These are phyloP conservation scores for Metschnikowia arizonensis DNA, from an alignment of 805 yeast species.

Conservation along the genomic window DNA sequence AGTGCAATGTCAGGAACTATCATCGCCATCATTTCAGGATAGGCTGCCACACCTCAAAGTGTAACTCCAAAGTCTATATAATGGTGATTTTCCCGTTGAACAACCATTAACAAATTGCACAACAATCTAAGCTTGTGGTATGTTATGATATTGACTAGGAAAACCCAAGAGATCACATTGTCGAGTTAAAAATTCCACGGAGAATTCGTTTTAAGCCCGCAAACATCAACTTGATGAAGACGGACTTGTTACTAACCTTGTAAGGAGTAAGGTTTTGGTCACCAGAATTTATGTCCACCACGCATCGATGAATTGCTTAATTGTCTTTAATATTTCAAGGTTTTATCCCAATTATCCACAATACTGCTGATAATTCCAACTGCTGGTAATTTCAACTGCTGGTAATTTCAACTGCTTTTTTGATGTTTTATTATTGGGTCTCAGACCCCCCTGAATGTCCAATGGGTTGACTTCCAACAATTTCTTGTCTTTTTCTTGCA, in stretches of 20 bases:
- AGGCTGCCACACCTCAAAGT: no score
- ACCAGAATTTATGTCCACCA: slow-evolving; percentile 61
- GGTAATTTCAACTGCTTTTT: no score
- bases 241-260: slow-evolving; percentile 71
- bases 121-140: no score
- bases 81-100: no score
- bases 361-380: slow-evolving; percentile 55
- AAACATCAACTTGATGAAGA: slow-evolving; percentile 71
- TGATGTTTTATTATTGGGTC: slow-evolving; percentile 18
- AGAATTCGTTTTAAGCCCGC: slow-evolving; percentile 67
- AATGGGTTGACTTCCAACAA: slow-evolving; percentile 69
- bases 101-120: no score
- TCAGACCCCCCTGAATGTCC: slow-evolving; percentile 54
- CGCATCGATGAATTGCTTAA: slow-evolving; percentile 70
- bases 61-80: no score
- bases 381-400: no score
- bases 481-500: slow-evolving; percentile 72
- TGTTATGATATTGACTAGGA: no score
- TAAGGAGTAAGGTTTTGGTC: slow-evolving; percentile 57
- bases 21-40: no score
- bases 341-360: slow-evolving; percentile 66
- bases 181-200: no score
- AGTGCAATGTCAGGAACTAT: no score
- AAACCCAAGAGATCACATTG: no score
- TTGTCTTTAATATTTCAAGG: slow-evolving; percentile 48